phyloP scores from a whole-genome alignment of 495 filamentous ascomycete genomes.

The Penicillium egyptiacum region DNA sequence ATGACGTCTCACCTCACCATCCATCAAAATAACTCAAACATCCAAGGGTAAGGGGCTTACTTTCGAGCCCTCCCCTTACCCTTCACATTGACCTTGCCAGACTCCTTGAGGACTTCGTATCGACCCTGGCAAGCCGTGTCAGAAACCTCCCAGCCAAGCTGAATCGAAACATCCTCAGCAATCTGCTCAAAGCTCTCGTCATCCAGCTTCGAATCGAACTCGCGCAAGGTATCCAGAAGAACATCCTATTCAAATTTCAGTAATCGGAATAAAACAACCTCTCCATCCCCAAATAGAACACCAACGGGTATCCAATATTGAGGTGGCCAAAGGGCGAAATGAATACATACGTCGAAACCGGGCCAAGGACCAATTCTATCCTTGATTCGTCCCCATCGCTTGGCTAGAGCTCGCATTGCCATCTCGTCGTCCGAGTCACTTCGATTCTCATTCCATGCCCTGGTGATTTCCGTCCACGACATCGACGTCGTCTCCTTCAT shows the following conservation, averaged over 20 bases:
- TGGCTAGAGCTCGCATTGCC: background rate
- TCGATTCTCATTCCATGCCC: background rate
- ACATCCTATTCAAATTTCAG: conserved; percentile 1
- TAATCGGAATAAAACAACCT: background rate
- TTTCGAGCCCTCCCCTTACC: background rate
- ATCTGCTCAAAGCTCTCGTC: background rate
- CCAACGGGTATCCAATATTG: background rate
- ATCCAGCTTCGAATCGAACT: background rate
- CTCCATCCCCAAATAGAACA: background rate
- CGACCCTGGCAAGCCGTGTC: background rate
- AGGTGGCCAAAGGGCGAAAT: background rate
- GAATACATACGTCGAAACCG: conserved; percentile 3
- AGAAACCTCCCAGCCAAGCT: background rate
- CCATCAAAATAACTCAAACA: background rate
- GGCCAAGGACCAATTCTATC: background rate
- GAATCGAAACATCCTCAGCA: background rate
- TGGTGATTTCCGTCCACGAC: background rate
- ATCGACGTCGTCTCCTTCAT: background rate
- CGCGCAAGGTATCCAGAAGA: background rate
- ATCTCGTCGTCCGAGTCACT: background rate
- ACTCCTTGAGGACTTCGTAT: background rate
- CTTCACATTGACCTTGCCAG: background rate
- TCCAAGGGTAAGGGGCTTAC: background rate
- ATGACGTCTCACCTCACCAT: background rate
- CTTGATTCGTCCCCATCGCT: background rate